Percentiles rank a stretch among this genome's conserved stretches.
Conservation (phyloP, 169 alveolate species). For the Plasmodium inui region DNA sequence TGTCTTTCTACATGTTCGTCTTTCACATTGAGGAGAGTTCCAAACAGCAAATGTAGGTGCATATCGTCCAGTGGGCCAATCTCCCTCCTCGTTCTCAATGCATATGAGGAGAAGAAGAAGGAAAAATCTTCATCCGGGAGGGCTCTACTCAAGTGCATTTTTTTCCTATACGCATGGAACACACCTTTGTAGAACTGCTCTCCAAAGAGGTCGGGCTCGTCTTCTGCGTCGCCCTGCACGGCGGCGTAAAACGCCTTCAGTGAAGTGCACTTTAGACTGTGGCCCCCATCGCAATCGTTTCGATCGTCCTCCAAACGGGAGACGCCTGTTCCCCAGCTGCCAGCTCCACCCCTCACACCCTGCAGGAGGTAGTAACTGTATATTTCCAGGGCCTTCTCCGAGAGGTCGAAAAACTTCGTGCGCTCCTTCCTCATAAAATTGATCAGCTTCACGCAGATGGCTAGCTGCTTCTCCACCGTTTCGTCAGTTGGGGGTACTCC, state of each 20-base stretch:
- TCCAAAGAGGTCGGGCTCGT: slow-evolving; percentile 4
- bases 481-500: background rate
- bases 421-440: slow-evolving; percentile 20
- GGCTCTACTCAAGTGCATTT: background rate
- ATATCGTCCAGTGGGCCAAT: background rate
- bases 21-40: background rate
- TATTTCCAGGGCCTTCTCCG: background rate
- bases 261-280: background rate
- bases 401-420: slow-evolving; percentile 2
- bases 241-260: slow-evolving; percentile 20
- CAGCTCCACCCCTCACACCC: background rate
- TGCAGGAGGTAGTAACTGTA: background rate
- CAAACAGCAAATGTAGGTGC: background rate
- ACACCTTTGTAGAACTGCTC: slow-evolving; percentile 12
- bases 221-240: background rate
- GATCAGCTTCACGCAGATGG: slow-evolving; percentile 20
- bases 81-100: background rate
- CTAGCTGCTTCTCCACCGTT: background rate
- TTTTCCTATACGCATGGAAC: slow-evolving; percentile 22
- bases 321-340: too few species aligned
- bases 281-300: background rate
- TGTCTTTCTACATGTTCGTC: background rate
- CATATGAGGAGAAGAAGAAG: background rate
- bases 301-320: background rate
- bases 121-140: slow-evolving; percentile 29